phyloP scores from a whole-genome alignment of 192 early-diverging fungal genomes.

The Coemansia sp. region DNA sequence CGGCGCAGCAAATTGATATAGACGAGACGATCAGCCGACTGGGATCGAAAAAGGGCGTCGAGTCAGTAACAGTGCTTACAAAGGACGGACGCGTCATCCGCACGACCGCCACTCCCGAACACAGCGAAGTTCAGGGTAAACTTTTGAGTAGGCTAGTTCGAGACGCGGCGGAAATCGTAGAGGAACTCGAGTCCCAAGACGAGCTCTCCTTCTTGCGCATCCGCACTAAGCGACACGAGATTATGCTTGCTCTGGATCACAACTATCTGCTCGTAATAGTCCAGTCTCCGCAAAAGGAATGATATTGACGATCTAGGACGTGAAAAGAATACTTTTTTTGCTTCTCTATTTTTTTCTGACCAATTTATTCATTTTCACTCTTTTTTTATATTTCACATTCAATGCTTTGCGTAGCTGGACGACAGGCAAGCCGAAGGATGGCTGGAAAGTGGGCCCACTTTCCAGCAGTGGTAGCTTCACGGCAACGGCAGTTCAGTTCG shows the following conservation, averaged over 20 bases:
- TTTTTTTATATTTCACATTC: neutral
- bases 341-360: neutral
- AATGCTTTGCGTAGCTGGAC: neutral
- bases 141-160: constrained; percentile 81
- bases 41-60: constrained; percentile 84
- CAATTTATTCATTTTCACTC: neutral
- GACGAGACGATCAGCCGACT: constrained; percentile 94
- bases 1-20: constrained; percentile 60
- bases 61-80: constrained; percentile 89
- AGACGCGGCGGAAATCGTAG: constrained; percentile 71
- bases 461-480: neutral
- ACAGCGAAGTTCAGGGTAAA: constrained; percentile 79
- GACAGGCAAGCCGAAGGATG: constrained; percentile 1
- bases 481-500: constrained; percentile 8
- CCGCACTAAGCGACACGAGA: constrained; percentile 92
- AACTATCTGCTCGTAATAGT: constrained; percentile 48
- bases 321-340: neutral
- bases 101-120: constrained; percentile 79
- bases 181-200: constrained; percentile 87
- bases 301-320: neutral
- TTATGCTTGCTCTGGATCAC: constrained; percentile 87
- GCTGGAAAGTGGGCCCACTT: neutral
- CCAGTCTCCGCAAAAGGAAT: constrained; percentile 44
- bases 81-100: constrained; percentile 88
- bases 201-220: constrained; percentile 93